Evolutionary conservation across 306 rosid species (phyloP).

Genomic region (Clitoria ternatea): DNA sequence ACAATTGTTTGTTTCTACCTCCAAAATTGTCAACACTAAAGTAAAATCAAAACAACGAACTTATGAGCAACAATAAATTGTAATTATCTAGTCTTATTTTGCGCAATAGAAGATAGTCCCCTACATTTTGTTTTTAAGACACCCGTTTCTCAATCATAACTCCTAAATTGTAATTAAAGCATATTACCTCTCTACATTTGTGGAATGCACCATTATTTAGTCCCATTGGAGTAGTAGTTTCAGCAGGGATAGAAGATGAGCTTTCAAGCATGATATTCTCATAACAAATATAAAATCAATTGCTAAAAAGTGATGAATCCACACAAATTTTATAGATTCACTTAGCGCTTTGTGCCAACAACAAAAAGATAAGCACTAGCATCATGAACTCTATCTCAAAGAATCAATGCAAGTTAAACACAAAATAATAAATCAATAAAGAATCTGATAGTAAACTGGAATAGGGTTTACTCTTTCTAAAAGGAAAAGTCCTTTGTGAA

Average conservation of each 20-base stretch:
- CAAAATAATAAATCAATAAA: background rate
- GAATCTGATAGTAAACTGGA: background rate
- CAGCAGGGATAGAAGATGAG: slow-evolving; percentile 39
- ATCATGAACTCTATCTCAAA: slow-evolving; percentile 84
- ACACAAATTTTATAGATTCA: slow-evolving; percentile 93
- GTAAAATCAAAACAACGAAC: too few species aligned
- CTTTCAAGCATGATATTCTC: slow-evolving; percentile 33
- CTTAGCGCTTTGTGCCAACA: slow-evolving; percentile 86
- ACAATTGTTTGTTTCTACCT: too few species aligned
- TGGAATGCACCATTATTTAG: slow-evolving; percentile 29
- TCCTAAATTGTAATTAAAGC: background rate
- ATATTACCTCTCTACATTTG: slow-evolving; percentile 72
- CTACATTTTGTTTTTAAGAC: background rate
- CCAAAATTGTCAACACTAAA: too few species aligned
- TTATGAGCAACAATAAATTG: too few species aligned
- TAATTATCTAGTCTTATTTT: background rate
- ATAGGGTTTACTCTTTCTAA: too few species aligned
- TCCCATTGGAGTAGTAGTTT: slow-evolving; percentile 37
- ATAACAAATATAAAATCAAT: slow-evolving; percentile 64
- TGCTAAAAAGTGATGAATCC: slow-evolving; percentile 70
- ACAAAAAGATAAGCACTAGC: slow-evolving; percentile 86
- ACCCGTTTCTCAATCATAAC: background rate
- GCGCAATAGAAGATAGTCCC: background rate
- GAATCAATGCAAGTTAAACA: slow-evolving; percentile 15
- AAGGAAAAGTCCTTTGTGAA: too few species aligned